Evolutionary conservation across 176 grass and related monocot species (phyloP).

Genomic region (Aegilops umbellulata): DNA sequence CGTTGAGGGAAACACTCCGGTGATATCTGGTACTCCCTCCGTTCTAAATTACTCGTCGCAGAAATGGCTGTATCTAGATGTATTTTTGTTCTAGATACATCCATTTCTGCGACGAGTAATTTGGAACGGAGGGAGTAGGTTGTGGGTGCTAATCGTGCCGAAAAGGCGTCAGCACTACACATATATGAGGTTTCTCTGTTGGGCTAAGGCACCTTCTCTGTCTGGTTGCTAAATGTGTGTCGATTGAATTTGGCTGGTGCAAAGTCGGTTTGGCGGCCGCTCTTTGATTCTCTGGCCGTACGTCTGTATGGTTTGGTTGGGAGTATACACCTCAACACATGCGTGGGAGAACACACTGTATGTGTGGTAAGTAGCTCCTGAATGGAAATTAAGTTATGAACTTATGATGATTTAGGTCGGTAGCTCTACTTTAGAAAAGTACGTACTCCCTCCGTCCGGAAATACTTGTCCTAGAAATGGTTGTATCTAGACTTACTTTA

Average conservation of each 20-base stretch:
- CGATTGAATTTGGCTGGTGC: not conserved
- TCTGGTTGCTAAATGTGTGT: not conserved
- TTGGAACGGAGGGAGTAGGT: too few relatives aligned
- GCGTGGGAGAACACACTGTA: not conserved
- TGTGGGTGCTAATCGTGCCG: not conserved
- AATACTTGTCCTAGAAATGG: too few relatives aligned
- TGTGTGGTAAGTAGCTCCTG: too few relatives aligned
- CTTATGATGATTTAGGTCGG: too few relatives aligned
- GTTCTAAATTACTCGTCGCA: too few relatives aligned
- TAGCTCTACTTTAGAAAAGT: too few relatives aligned
- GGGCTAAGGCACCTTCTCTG: not conserved
- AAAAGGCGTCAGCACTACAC: not conserved
- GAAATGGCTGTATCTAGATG: too few relatives aligned
- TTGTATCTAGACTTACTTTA: too few relatives aligned
- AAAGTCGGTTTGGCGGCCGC: not conserved
- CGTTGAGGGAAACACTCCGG: conserved; percentile 3
- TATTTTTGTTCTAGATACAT: too few relatives aligned
- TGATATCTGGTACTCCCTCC: conserved; percentile 32
- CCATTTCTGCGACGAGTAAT: too few relatives aligned
- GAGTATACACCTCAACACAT: not conserved
- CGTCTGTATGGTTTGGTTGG: not conserved
- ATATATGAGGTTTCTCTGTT: not conserved
- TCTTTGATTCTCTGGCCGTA: not conserved
- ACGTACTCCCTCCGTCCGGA: too few relatives aligned
- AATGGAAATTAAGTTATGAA: too few relatives aligned